Evolutionary conservation across 225 moss, liverwort and hornwort genomes (phyloP), one percentile per base, ranked within the genome.

Genomic region (Neckera pumila): DNA sequence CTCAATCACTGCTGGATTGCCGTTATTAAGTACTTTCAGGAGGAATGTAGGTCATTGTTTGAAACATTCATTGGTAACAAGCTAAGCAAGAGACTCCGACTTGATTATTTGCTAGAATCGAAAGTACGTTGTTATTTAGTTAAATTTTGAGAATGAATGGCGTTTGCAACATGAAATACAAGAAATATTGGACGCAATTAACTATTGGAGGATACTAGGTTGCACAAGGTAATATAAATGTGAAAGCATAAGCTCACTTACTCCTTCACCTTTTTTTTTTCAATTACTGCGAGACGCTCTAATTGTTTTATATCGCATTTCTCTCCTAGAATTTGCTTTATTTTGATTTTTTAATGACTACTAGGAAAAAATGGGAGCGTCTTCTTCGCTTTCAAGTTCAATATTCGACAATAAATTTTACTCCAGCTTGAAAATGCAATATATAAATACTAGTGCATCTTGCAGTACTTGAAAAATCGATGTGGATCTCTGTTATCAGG

Each of bases 171-270:
- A 28, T 75, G n/a, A 60, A 75, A 85, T 62, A 43, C 19, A 74
- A 43, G 36, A 74, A 61, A 61, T 60, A 10, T 76, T 61, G 61
- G 62, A 43, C 75, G 19, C 27, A 75, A 36, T 45, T 62, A n/a
- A 12, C 62, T 88, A 34, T 89, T 95, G 74, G 93, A 91, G 91
- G 96, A 96, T 87, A 90, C 92, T 66, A 91, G 94, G 64, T 89
- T 95, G 84, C 94, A 94, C 83, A 93, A 88, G 88, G 92, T 95
- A 75, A 86, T 28, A 21, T 86, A 89, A 54, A 88, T 84, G 36
- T 67, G 90, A n/a, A 84, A 58, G 65, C 57, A 59, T 85, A 70
- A 65, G 30, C 80, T 81, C 79, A 61, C 38, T 71, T 42, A 36
- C 45, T 69, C 30, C 57, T 56, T 77, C 2, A n/a, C 77, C 49